These are phyloP conservation scores for Cucurbita pepo DNA, from an alignment of 306 rosid genomes.

Conservation along the genomic window DNA sequence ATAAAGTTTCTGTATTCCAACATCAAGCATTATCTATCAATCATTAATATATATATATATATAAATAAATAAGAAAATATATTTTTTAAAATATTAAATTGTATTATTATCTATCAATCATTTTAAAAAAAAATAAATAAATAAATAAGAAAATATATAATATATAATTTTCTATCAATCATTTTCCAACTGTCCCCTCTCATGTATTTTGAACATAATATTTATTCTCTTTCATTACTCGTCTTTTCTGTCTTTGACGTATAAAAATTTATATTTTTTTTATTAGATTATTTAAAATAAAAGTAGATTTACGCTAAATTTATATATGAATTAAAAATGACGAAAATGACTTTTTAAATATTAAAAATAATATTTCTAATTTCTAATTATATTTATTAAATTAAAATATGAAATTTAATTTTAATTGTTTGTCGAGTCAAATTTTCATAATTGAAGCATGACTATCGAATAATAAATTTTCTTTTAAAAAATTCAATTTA, in stretches of 20 bases:
- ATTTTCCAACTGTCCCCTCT: not conserved
- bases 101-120: not conserved
- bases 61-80: not conserved
- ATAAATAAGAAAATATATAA: too few species aligned
- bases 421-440: not conserved
- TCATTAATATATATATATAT: not conserved
- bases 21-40: too few species aligned
- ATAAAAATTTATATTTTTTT: not conserved
- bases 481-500: not conserved
- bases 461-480: not conserved
- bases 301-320: not conserved
- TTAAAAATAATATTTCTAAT: too few species aligned
- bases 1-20: too few species aligned
- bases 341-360: too few species aligned
- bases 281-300: too few species aligned
- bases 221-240: not conserved
- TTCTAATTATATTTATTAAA: not conserved
- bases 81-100: not conserved
- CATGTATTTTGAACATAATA: not conserved
- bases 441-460: not conserved
- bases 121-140: too few species aligned
- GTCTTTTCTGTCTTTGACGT: not conserved
- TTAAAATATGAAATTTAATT: not conserved
- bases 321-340: not conserved
- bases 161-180: not conserved